Percentiles rank a stretch among this genome's conserved stretches.
These are phyloP conservation scores for Boletus huronensis DNA, from an alignment of 768 basidiomycete genomes.

Conservation along the genomic window DNA sequence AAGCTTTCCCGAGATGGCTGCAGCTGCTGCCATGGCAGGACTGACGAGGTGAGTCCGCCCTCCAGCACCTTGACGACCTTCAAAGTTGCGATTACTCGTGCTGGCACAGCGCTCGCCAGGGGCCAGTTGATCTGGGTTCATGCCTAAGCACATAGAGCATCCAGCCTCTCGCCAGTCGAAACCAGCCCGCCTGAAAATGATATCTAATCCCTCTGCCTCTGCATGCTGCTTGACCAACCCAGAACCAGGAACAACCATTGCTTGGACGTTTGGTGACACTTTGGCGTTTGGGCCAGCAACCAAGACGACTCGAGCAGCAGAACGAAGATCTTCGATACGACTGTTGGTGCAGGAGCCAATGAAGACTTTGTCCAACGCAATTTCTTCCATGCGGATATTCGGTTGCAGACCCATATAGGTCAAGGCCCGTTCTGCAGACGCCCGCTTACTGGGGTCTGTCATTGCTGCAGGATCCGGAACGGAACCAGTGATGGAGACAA, in stretches of 20 bases:
- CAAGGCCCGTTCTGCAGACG: conserved; percentile 71
- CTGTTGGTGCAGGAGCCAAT: conserved; percentile 95
- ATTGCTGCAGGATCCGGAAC: conserved; percentile 76
- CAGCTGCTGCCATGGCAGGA: conserved; percentile 91
- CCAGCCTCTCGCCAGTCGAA: conserved; percentile 96
- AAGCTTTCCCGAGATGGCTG: conserved; percentile 80
- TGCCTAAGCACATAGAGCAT: conserved; percentile 94
- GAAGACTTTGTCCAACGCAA: conserved; percentile 85
- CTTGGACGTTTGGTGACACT: conserved; percentile 70
- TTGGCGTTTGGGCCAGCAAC: conserved; percentile 71
- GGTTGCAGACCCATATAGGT: conserved; percentile 84
- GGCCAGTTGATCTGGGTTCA: conserved; percentile 89
- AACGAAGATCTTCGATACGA: conserved; percentile 82
- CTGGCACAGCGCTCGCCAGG: conserved; percentile 86
- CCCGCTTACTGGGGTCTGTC: conserved; percentile 59
- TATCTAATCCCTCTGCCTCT: conserved; percentile 84
- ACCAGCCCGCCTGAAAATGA: conserved; percentile 83
- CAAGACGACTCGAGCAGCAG: conserved; percentile 74
- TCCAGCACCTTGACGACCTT: conserved; percentile 86
- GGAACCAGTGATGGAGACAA: conserved; percentile 73
- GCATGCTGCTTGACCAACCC: conserved; percentile 89
- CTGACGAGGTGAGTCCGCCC: conserved; percentile 87
- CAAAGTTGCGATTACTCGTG: conserved; percentile 92
- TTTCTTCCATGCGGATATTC: conserved; percentile 74
- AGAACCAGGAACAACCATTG: conserved; percentile 92